phyloP scores from a whole-genome alignment of 352 stramenopile species.

The Pythium brachiatum region DNA sequence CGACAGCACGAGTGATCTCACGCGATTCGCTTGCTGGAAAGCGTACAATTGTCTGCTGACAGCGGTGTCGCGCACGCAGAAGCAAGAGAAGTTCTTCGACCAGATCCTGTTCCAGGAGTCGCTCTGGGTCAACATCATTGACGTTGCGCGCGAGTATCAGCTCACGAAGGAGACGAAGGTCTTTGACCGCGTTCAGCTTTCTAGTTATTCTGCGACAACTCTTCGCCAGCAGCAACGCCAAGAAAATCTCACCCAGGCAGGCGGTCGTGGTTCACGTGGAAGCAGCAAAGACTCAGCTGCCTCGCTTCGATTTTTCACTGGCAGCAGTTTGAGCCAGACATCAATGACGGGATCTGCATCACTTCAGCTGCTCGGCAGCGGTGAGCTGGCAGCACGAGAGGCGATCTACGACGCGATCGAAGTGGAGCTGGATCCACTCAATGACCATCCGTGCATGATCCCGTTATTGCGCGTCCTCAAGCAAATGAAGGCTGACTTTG shows the following conservation, averaged over 20 bases:
- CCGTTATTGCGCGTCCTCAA: slow-evolving; percentile 65
- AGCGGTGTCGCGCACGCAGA: slow-evolving; percentile 77
- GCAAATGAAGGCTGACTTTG: slow-evolving; percentile 76
- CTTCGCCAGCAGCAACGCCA: slow-evolving; percentile 32
- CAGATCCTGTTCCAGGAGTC: slow-evolving; percentile 79
- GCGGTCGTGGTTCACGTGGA: slow-evolving; percentile 21
- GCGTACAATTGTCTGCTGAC: slow-evolving; percentile 77
- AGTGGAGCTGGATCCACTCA: slow-evolving; percentile 76
- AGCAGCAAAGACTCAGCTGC: slow-evolving; percentile 18
- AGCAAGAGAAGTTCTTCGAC: slow-evolving; percentile 85
- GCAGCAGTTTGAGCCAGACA: slow-evolving; percentile 70
- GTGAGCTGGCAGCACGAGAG: slow-evolving; percentile 25
- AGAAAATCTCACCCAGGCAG: slow-evolving; percentile 2
- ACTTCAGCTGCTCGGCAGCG: slow-evolving; percentile 16
- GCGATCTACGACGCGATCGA: slow-evolving; percentile 34
- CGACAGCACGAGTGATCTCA: slow-evolving; percentile 32
- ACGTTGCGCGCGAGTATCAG: slow-evolving; percentile 37
- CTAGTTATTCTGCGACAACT: slow-evolving; percentile 39
- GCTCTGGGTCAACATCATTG: slow-evolving; percentile 70
- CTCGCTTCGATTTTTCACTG: slow-evolving; percentile 65
- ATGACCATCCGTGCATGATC: slow-evolving; percentile 77
- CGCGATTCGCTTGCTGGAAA: slow-evolving; percentile 50
- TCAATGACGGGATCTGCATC: slow-evolving; percentile 16
- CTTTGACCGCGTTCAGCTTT: slow-evolving; percentile 56
- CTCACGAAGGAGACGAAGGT: slow-evolving; percentile 49